A percentile compares a stretch with the other conserved stretches of the same genome.
These are phyloP conservation scores for Fusarium haematococcum DNA, from an alignment of 2,329 filamentous ascomycete species.

Conservation along the genomic window DNA sequence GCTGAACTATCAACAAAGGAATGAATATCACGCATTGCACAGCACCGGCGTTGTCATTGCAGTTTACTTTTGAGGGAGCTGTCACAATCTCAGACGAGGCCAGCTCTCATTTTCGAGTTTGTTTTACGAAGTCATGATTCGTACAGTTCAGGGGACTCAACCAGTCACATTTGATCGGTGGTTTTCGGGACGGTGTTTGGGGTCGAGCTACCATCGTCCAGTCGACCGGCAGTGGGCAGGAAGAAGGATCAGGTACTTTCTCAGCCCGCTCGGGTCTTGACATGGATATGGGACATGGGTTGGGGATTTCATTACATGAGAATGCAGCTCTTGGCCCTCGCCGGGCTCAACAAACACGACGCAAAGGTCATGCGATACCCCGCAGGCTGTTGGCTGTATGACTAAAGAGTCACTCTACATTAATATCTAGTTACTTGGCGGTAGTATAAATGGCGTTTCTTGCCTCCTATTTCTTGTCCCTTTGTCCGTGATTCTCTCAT, in stretches of 20 bases:
- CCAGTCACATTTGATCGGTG: neutral
- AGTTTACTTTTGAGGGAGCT: constrained; percentile 18
- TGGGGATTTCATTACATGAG: constrained; percentile 41
- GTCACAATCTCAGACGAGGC: neutral
- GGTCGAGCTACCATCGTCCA: neutral
- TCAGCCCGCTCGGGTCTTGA: neutral
- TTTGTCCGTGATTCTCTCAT: neutral
- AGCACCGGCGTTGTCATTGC: constrained; percentile 50
- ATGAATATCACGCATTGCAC: constrained; percentile 41
- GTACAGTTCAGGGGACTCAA: neutral
- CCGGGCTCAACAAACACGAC: constrained; percentile 15
- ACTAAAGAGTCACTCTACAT: constrained; percentile 8
- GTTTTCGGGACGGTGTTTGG: constrained; percentile 2
- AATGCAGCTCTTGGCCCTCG: constrained; percentile 41
- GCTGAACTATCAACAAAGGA: constrained; percentile 12
- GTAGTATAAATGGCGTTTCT: constrained; percentile 31
- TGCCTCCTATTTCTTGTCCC: neutral
- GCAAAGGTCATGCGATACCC: constrained; percentile 41
- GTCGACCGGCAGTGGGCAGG: neutral
- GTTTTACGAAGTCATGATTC: constrained; percentile 36
- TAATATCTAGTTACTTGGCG: constrained; percentile 13
- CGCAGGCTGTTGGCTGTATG: constrained; percentile 30
- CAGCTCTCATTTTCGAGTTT: constrained; percentile 7
- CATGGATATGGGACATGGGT: constrained; percentile 35
- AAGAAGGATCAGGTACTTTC: constrained; percentile 22